Evolutionary conservation across 768 basidiomycete genomes (phyloP).

Genomic region (Serendipita sp.): DNA sequence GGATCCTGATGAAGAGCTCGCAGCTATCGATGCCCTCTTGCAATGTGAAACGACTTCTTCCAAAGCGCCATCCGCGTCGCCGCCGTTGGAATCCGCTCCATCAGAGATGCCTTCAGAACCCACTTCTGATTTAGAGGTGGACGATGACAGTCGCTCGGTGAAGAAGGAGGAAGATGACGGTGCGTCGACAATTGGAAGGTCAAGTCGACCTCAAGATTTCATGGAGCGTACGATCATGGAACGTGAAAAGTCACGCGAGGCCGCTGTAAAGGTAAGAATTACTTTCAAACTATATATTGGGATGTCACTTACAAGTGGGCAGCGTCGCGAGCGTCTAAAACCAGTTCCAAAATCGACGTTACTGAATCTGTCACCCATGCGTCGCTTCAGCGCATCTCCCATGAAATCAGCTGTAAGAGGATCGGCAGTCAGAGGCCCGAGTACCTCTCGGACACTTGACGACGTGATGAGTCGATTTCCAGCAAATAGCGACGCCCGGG

Average conservation of each 20-base stretch:
- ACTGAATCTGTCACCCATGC: not conserved
- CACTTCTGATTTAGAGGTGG: not conserved
- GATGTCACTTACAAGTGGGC: not conserved
- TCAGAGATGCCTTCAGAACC: not conserved
- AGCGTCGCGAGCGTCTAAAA: not conserved
- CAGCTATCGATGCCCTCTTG: not conserved
- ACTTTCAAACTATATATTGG: not conserved
- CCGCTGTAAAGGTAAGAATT: not conserved
- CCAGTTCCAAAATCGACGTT: not conserved
- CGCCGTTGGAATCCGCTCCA: not conserved
- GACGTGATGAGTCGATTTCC: conserved; percentile 2
- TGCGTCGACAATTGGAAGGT: not conserved
- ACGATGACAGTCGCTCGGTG: not conserved
- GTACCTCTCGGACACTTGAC: not conserved
- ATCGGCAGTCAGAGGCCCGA: not conserved
- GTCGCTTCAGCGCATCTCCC: not conserved
- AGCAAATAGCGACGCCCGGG: not conserved
- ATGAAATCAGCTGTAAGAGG: not conserved
- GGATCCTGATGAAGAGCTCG: not conserved
- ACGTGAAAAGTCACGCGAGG: not conserved
- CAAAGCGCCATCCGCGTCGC: not conserved
- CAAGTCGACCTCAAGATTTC: not conserved
- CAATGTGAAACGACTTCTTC: not conserved
- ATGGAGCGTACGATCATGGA: not conserved
- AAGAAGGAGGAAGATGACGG: not conserved